Evolutionary conservation across 352 stramenopile genomes (phyloP).

Genomic region (Aphanomyces stellatus): DNA sequence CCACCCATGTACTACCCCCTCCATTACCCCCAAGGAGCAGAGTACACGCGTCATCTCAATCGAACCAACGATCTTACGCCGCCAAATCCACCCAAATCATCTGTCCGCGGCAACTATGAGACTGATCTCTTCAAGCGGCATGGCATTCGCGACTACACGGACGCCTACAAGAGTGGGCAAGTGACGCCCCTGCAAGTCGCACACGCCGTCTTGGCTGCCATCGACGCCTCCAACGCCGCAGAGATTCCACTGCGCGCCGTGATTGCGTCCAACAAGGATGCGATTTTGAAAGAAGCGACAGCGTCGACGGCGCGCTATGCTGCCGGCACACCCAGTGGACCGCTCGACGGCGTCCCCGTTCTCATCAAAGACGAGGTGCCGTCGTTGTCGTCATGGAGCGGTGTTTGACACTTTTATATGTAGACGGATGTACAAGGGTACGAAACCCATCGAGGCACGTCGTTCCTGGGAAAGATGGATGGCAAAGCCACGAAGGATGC

Average conservation of each 20-base stretch:
- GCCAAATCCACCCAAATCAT: not conserved
- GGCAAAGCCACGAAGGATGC: slow-evolving; percentile 38
- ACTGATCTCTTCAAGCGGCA: slow-evolving; percentile 44
- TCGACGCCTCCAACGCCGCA: slow-evolving; percentile 41
- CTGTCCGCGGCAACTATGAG: too few species aligned
- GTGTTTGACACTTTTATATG: not conserved
- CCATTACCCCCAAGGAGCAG: slow-evolving; percentile 18
- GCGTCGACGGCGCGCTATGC: slow-evolving; percentile 64
- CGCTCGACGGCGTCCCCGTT: slow-evolving; percentile 84
- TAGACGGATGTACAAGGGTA: slow-evolving; percentile 53
- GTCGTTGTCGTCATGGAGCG: not conserved
- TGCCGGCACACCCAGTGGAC: slow-evolving; percentile 41
- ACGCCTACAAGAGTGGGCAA: slow-evolving; percentile 33
- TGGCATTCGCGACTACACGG: slow-evolving; percentile 61
- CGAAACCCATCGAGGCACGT: slow-evolving; percentile 54
- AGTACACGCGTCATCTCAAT: slow-evolving; percentile 20
- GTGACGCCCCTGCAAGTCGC: slow-evolving; percentile 60
- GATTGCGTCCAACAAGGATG: slow-evolving; percentile 59
- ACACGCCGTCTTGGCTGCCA: slow-evolving; percentile 42
- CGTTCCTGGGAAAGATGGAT: slow-evolving; percentile 51
- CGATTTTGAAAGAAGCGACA: slow-evolving; percentile 57
- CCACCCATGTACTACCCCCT: slow-evolving; percentile 62
- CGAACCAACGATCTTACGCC: slow-evolving; percentile 30
- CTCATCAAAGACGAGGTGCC: slow-evolving; percentile 80
- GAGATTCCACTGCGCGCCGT: slow-evolving; percentile 55